Evolutionary conservation across 2,329 filamentous ascomycete species (phyloP), one percentile per base, ranked within the genome.

Genomic region (Claviceps paspali): DNA sequence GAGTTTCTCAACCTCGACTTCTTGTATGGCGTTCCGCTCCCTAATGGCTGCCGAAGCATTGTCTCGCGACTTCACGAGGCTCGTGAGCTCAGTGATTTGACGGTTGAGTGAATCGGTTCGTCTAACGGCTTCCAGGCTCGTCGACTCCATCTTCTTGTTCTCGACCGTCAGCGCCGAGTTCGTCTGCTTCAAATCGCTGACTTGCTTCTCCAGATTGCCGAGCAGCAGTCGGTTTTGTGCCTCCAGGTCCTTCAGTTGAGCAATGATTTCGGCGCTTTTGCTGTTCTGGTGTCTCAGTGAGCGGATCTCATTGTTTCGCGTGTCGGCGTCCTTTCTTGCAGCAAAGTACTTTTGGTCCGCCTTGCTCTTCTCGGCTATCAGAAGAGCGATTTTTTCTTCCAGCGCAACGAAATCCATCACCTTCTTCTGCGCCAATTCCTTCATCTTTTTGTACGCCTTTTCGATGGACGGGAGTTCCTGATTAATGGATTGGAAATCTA

Each of bases 291-390:
- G 69, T 42, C 85, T 77, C 40, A 95, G 63, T 3, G 79, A 73
- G 47, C 82, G 72, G 33, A 92, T 79, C 59, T 96, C 88, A 41
- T 73, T 69, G 40, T 86, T 80, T 35, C 85, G 73, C 31, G 82
- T 79, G 51, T 96, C 88, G 52, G 88, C 92, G 47, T 87, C 81
- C 55, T 94, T 95, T 68, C 93, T 86, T 7, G 87, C 85, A 1
- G 83, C 84, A 56, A 96, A 96, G 55, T 93, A 98, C 59, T 96
- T 96, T 53, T 96, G 88, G 52, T 98, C 91, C 1, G 88, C 88
- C 59, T 95, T 96, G 45, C 80, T 78, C 63, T 98, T 98, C 59
- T 98, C 86, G 0, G 85, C 83, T 29, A 74, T 75, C 15, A 92
- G 63, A 18, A 82, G 67, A 14, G 74, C 63, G 27, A 88, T 66